Base-by-base conservation (phyloP, 75 land plant species). In the Chamaecyparis obtusa region DNA sequence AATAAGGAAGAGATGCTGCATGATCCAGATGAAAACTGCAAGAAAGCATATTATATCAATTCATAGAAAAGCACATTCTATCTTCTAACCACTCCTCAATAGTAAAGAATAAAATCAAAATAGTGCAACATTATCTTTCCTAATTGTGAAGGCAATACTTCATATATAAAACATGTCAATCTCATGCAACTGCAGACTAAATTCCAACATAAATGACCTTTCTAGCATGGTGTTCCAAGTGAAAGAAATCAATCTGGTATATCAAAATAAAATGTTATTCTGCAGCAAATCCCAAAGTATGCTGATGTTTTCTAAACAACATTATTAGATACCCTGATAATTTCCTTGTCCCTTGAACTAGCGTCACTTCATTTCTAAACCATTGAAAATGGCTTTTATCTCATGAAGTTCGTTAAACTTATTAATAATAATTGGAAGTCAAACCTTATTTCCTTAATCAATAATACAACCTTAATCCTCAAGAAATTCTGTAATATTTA, bases 1-100 rank as follows among this genome's bases (percentile, higher is more conserved):
- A 98, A 86, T 98, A 98, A 27, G 99, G 99, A 80, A 98, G 97
- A 10, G 99, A 98, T 24, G 99, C 99, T 89, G 97, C 96, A 91
- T 98, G 99, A 87, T 98, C 99, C 88, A 98, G 87, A 83, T 98
- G 99, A 90, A 97, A 98, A 92, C 99, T 98, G 95, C 92, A 93
- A 37, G 83, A 49, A 33, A 39, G 83, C 32, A 71, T 4, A 10
- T 9, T 8, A 33, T 35, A 85, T 85, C 35, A 35, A 43, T 37
- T 74, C 64, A 3, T 55, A 30, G n/a, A 5, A 85, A 30, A 21
- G 32, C 21, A 16, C 67, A 56, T 36, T 39, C n/a, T 51, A 77
- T 77, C 44, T 17, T 78, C 41, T 78, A 41, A 16, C 2, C 44
- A 64, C 19, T 78, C 43, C 81, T 81, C 14, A 27, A 0, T 9